Conservation (phyloP, 345 rosid species). For the Ceriops tagal region DNA sequence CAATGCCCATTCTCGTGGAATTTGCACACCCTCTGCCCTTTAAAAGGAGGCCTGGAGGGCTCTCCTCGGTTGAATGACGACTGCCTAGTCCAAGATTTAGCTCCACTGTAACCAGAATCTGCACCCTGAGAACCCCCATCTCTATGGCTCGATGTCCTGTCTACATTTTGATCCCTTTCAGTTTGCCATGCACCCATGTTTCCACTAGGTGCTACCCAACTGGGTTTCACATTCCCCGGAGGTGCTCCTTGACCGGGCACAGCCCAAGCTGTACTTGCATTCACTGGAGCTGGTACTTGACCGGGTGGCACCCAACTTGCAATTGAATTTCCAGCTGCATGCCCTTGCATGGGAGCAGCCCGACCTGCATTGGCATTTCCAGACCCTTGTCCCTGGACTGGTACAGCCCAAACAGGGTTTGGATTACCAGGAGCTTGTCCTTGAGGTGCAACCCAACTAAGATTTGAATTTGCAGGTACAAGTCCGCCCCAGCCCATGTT, state of each 20-base stretch:
- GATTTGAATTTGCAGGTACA: slow-evolving; percentile 44
- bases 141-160: slow-evolving; percentile 39
- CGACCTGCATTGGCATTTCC: slow-evolving; percentile 52
- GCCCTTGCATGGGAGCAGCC: slow-evolving; percentile 46
- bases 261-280: slow-evolving; percentile 45
- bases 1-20: slow-evolving; percentile 61
- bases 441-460: slow-evolving; percentile 54
- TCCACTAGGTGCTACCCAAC: slow-evolving; percentile 33
- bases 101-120: slow-evolving; percentile 55
- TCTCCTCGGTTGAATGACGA: slow-evolving; percentile 43
- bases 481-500: slow-evolving; percentile 66
- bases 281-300: slow-evolving; percentile 42
- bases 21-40: slow-evolving; percentile 62
- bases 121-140: slow-evolving; percentile 44
- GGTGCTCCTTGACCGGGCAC: slow-evolving; percentile 46
- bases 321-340: slow-evolving; percentile 34
- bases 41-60: slow-evolving; percentile 33
- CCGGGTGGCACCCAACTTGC: slow-evolving; percentile 50
- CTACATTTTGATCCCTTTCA: slow-evolving; percentile 55
- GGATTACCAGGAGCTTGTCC: slow-evolving; percentile 41
- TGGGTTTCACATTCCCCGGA: slow-evolving; percentile 32
- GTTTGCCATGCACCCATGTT: slow-evolving; percentile 49
- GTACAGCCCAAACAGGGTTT: slow-evolving; percentile 48
- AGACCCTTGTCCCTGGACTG: slow-evolving; percentile 52
- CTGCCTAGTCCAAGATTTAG: slow-evolving; percentile 53